Evolutionary conservation across 2,329 filamentous ascomycete genomes (phyloP), one percentile per base, ranked within the genome.

Genomic region (Penicillium sp.): DNA sequence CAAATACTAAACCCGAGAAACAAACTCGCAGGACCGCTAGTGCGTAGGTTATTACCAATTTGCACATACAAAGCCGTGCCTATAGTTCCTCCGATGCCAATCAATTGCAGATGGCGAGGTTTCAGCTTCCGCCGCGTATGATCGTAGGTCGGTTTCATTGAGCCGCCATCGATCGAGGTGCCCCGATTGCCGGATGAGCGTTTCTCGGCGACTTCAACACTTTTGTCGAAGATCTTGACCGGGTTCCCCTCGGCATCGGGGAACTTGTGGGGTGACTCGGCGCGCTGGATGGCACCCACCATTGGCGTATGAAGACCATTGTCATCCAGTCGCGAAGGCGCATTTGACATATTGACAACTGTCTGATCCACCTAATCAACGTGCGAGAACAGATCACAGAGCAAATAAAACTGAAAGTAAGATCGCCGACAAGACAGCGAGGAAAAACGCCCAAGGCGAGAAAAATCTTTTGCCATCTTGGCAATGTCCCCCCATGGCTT

Each of bases 21-120:
- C 47, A 81, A 64, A 59, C 74, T 78, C 22, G 60, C 78, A 10
- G 79, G 79, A 0, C 79, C 79, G 43, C 78, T 78, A 54, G 74
- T 69, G 14, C 75, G 68, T 57, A 81, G 58, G 17, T 70, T 74
- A 49, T 73, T 68, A 12, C 78, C 78, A 56, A 80, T 78, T 56
- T 78, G 74, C 25, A 79, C 78, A 60, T 75, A 79, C 37, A 80
- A 63, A 0, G 74, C 76, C n/a, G 75, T 78, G 20, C 78, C 76
- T 64, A 81, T 79, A 35, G 76, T 77, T 12, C 78, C 78, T 25
- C 79, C 79, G 56, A 81, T 80, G 42, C 78, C 79, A 57, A 81
- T 81, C 58, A 81, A 65, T 62, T 81, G 78, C 42, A 81, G 76
- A 68, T 81, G 79, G 60, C 78, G 69, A 14, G 78, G 73, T 60